Conservation (phyloP, 495 filamentous ascomycete genomes). For the Monascus purpureus region DNA sequence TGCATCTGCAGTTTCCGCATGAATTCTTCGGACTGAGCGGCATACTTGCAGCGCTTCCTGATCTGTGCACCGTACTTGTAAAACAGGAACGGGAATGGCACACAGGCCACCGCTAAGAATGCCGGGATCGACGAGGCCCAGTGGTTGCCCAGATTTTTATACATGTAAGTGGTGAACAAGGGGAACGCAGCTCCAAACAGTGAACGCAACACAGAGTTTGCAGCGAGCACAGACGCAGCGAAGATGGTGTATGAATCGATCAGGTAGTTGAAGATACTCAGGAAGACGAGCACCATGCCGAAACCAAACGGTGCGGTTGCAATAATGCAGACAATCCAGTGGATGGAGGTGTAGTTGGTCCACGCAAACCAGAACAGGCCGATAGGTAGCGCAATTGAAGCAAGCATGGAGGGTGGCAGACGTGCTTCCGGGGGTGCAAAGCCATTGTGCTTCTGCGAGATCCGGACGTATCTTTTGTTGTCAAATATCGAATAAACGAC, state of each 20-base stretch:
- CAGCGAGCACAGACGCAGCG: conserved; percentile 67
- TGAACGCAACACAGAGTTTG: conserved; percentile 56
- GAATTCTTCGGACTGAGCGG: conserved; percentile 38
- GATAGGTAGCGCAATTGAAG: conserved; percentile 27
- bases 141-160: conserved; percentile 58
- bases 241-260: conserved; percentile 72
- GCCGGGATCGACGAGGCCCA: conserved; percentile 70
- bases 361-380: conserved; percentile 55
- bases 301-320: conserved; percentile 59
- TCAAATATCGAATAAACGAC: conserved; percentile 35
- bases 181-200: conserved; percentile 74
- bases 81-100: conserved; percentile 72
- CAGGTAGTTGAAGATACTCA: conserved; percentile 65
- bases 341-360: conserved; percentile 54
- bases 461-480: conserved; percentile 32
- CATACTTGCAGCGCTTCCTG: conserved; percentile 59
- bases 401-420: conserved; percentile 30
- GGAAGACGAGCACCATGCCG: conserved; percentile 62
- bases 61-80: conserved; percentile 59
- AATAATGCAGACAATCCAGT: conserved; percentile 53
- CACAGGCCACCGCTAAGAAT: conserved; percentile 59
- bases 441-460: conserved; percentile 19
- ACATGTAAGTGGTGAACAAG: conserved; percentile 72
- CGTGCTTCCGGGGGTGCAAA: conserved; percentile 36
- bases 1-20: conserved; percentile 30